Conservation (phyloP, 495 filamentous ascomycete genomes). For the Penicillium egyptiacum region DNA sequence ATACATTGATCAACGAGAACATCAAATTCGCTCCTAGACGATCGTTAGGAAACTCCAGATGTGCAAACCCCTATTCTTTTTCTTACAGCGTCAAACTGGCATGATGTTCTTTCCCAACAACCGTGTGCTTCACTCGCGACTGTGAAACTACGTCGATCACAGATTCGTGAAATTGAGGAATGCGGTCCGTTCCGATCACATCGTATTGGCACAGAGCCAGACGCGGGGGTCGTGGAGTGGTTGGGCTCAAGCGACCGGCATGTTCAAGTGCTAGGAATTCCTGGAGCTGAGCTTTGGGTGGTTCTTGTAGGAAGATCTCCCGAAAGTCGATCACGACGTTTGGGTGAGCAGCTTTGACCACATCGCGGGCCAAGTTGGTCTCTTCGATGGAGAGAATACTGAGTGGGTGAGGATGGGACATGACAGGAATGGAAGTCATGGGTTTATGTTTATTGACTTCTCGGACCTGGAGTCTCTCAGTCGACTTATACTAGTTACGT, state of each 20-base stretch:
- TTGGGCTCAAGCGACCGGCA: conserved; percentile 46
- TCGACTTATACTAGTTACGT: conserved; percentile 1
- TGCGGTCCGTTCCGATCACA: conserved; percentile 56
- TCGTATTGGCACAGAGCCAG: conserved; percentile 67
- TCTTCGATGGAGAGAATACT: conserved; percentile 48
- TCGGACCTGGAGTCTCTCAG: background rate
- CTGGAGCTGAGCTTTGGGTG: conserved; percentile 47
- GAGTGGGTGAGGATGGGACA: conserved; percentile 52
- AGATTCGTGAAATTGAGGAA: conserved; percentile 61
- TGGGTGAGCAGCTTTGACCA: conserved; percentile 43
- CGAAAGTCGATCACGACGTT: conserved; percentile 51
- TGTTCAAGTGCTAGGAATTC: conserved; percentile 53
- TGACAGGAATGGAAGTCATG: conserved; percentile 8
- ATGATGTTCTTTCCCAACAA: conserved; percentile 60
- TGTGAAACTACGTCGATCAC: conserved; percentile 57
- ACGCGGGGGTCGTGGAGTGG: conserved; percentile 53
- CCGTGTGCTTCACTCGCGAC: conserved; percentile 48
- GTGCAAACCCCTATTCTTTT: background rate
- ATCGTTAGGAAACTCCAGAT: conserved; percentile 18
- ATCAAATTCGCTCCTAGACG: conserved; percentile 58
- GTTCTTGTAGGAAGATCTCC: conserved; percentile 54
- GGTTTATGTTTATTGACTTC: background rate
- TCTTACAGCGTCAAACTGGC: conserved; percentile 60
- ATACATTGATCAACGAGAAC: conserved; percentile 61
- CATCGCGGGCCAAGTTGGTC: conserved; percentile 48